A percentile compares a stretch with the other conserved stretches of the same genome.
Evolutionary conservation across 1,284 basidiomycete genomes (phyloP).

Genomic region (Mycosarcoma mackinlayi): DNA sequence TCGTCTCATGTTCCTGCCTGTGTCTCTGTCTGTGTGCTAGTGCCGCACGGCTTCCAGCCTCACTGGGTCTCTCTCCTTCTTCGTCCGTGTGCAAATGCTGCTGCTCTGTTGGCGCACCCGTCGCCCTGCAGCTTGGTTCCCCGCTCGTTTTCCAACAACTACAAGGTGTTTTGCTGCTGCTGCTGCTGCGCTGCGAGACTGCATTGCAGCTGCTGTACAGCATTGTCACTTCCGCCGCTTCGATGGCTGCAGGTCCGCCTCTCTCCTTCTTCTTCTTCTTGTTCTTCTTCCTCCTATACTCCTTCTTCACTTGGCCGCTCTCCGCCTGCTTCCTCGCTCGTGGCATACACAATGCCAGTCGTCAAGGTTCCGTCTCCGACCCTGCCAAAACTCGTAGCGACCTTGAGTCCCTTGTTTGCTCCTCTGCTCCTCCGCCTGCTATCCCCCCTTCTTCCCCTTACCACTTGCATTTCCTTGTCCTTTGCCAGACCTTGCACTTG

Average conservation of each 20-base stretch:
- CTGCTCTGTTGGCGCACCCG: constrained; percentile 6
- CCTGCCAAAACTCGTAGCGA: constrained; percentile 27
- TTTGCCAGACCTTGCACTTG: constrained; percentile 10
- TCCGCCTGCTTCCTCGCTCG: neutral
- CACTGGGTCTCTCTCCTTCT: too few species aligned
- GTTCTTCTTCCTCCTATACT: neutral
- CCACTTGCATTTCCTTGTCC: neutral
- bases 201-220: neutral
- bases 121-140: constrained; percentile 14
- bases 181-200: neutral
- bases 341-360: constrained; percentile 5
- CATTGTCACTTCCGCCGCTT: constrained; percentile 1
- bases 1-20: too few species aligned
- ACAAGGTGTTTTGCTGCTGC: neutral
- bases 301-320: too few species aligned
- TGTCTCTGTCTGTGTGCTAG: too few species aligned
- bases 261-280: neutral
- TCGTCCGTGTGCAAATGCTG: constrained; percentile 15
- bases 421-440: constrained; percentile 1
- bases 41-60: neutral
- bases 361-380: constrained; percentile 44
- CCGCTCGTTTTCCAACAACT: constrained; percentile 11
- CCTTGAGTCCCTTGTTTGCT: constrained; percentile 16
- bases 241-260: neutral
- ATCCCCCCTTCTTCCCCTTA: neutral